These are phyloP conservation scores for Mallotus japonicus DNA, from an alignment of 441 rosid genomes.

Conservation along the genomic window DNA sequence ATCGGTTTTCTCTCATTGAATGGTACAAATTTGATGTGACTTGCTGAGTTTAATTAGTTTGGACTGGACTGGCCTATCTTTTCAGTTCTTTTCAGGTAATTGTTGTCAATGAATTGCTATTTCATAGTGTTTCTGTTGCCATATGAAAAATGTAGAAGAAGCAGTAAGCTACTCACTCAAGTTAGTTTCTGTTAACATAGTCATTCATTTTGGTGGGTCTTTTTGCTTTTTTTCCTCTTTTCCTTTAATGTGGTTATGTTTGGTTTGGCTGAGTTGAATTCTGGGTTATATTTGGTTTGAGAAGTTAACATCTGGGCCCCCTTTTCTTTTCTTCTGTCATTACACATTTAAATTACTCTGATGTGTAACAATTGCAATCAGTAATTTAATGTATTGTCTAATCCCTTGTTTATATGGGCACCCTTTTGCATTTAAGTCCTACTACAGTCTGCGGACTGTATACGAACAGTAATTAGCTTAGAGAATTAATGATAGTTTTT, in stretches of 20 bases:
- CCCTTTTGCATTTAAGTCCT: conserved; percentile 11
- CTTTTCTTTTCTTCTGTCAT: neutral
- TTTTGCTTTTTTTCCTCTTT: neutral
- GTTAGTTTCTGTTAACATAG: neutral
- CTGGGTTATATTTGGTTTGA: conserved; percentile 3
- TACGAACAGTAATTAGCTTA: conserved; percentile 13
- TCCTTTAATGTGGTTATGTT: conserved; percentile 4
- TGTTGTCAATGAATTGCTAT: conserved; percentile 2
- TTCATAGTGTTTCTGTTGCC: neutral
- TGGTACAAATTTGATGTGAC: neutral
- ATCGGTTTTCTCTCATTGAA: neutral
- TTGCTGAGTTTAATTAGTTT: neutral
- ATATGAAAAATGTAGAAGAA: neutral
- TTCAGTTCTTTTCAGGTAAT: neutral
- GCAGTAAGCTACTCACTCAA: neutral
- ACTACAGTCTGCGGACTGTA: conserved; percentile 1
- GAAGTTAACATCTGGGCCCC: neutral
- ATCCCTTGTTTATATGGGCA: neutral
- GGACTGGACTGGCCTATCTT: conserved; percentile 4
- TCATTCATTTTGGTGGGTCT: neutral
- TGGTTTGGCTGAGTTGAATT: neutral
- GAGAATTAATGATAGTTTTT: conserved; percentile 7
- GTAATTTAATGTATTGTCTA: conserved; percentile 2
- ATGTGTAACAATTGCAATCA: neutral
- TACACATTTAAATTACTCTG: neutral